Evolutionary conservation across 192 early-diverging fungal genomes (phyloP).

Genomic region (Allomyces macrogynus): DNA sequence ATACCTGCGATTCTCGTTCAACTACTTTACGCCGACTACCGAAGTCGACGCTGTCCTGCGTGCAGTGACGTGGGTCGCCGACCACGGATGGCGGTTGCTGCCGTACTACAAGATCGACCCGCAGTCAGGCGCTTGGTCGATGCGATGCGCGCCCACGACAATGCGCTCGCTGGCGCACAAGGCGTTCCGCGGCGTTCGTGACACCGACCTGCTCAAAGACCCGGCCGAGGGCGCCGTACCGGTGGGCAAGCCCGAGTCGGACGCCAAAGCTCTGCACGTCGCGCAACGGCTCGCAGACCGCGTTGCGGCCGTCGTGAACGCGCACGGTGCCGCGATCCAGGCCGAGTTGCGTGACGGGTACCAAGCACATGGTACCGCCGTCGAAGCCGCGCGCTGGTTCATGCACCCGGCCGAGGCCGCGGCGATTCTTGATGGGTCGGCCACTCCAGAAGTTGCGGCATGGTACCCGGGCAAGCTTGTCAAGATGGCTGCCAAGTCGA

Average conservation of each 20-base stretch:
- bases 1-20: constrained; percentile 16
- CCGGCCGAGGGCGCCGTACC: neutral
- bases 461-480: no score
- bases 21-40: constrained; percentile 13
- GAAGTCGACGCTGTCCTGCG: constrained; percentile 20
- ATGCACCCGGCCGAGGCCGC: neutral
- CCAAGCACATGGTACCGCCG: no score
- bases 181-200: neutral
- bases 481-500: no score
- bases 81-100: constrained; percentile 12
- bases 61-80: constrained; percentile 17
- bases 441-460: no score
- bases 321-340: neutral
- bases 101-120: constrained; percentile 11
- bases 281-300: neutral
- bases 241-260: neutral
- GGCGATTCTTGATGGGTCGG: no score
- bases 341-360: neutral
- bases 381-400: neutral
- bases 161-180: neutral
- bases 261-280: neutral
- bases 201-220: neutral
- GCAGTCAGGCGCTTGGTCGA: constrained; percentile 7
- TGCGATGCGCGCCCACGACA: constrained; percentile 1
- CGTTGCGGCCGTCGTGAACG: neutral